A percentile compares a stretch with the other conserved stretches of the same genome.
Evolutionary conservation across 768 basidiomycete species (phyloP).

Genomic region (Fomitopsis pulvina): DNA sequence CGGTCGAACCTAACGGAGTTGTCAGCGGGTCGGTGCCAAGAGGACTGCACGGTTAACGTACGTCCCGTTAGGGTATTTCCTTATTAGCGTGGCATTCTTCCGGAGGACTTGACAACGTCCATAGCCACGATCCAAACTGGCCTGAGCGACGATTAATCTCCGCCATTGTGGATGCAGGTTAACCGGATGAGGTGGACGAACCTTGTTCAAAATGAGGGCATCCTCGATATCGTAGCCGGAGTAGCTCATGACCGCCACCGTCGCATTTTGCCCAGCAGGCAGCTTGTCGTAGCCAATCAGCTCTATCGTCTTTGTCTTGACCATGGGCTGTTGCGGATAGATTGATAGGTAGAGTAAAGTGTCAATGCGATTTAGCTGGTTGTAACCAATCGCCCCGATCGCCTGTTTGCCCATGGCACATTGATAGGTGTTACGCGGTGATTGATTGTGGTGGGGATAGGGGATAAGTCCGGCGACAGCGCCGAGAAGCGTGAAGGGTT

Average conservation of each 20-base stretch:
- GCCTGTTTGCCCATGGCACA: constrained; percentile 99
- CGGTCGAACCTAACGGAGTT: constrained; percentile 69
- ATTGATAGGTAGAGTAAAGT: constrained; percentile 96
- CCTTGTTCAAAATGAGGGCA: constrained; percentile 93
- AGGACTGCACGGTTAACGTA: constrained; percentile 36
- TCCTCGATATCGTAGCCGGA: constrained; percentile 99
- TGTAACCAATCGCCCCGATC: constrained; percentile 97
- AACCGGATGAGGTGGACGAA: constrained; percentile 21
- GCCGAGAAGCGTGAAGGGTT: constrained; percentile 95
- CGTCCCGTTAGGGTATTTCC: constrained; percentile 97
- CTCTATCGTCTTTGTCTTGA: constrained; percentile 98
- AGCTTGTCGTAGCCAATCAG: constrained; percentile 93
- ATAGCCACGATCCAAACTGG: constrained; percentile 94
- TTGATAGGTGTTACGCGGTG: constrained; percentile 98
- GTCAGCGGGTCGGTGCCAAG: constrained; percentile 4
- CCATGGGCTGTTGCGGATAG: constrained; percentile 99
- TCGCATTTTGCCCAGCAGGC: constrained; percentile 97
- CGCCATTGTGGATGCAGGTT: constrained; percentile 1
- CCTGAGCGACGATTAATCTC: constrained; percentile 39
- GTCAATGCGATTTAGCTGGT: constrained; percentile 96
- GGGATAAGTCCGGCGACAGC: constrained; percentile 98
- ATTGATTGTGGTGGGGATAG: constrained; percentile 99
- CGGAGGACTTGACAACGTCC: constrained; percentile 96
- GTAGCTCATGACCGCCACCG: constrained; percentile 98
- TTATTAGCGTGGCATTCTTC: constrained; percentile 90